Percentiles rank a stretch among this genome's conserved stretches.
phyloP scores from a whole-genome alignment of 345 rosid genomes.

The Pistacia vera region DNA sequence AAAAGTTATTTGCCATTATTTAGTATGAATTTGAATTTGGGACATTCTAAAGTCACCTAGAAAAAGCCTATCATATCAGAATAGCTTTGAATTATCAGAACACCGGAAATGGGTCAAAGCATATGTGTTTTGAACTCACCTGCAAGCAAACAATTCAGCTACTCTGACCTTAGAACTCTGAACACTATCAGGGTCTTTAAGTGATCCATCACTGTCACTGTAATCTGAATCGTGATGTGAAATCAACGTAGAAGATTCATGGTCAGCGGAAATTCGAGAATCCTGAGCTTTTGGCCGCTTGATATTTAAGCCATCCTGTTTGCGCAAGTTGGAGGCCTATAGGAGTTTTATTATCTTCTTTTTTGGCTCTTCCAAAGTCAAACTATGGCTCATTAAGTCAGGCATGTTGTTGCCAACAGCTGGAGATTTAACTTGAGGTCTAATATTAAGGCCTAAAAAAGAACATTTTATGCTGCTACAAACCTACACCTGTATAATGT shows the following conservation, averaged over 20 bases:
- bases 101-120: slow-evolving; percentile 13
- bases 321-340: slow-evolving; percentile 92
- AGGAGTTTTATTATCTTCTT: slow-evolving; percentile 45
- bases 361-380: slow-evolving; percentile 38
- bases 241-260: slow-evolving; percentile 51
- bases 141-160: slow-evolving; percentile 74
- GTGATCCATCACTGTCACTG: slow-evolving; percentile 77
- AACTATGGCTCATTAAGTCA: slow-evolving; percentile 33
- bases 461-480: slow-evolving; percentile 69
- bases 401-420: slow-evolving; percentile 39
- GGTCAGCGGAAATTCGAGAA: slow-evolving; percentile 40
- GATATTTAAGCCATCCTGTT: slow-evolving; percentile 46
- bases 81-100: neutral
- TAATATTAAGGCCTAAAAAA: slow-evolving; percentile 66
- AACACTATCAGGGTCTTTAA: slow-evolving; percentile 43
- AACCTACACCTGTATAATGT: slow-evolving; percentile 65
- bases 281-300: slow-evolving; percentile 44
- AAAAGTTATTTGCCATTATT: neutral
- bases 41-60: neutral
- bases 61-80: neutral
- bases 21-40: neutral
- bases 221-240: slow-evolving; percentile 81
- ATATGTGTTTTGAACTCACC: slow-evolving; percentile 41
- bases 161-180: slow-evolving; percentile 76
- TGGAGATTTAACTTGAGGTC: slow-evolving; percentile 37